Conservation (phyloP, 2,329 filamentous ascomycete genomes). For the Clathrospora elynae region DNA sequence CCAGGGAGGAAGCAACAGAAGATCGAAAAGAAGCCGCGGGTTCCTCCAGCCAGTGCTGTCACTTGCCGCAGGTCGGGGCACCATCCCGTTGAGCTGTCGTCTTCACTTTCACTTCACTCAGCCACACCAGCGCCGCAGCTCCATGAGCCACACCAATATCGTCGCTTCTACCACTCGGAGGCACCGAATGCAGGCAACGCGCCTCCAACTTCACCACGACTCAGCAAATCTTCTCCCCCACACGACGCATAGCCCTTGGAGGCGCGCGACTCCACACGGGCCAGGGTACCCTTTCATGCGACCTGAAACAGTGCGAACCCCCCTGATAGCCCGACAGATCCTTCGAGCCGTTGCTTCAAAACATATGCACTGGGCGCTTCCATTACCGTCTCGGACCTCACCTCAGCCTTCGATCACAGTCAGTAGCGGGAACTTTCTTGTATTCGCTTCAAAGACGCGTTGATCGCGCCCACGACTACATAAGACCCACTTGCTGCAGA, state of each 20-base stretch:
- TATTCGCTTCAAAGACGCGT: conserved; percentile 25
- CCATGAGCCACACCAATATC: conserved; percentile 6
- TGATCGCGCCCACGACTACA: conserved; percentile 27
- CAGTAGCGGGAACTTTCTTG: conserved; percentile 12
- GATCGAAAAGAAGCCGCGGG: too few species aligned
- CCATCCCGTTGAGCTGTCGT: too few species aligned
- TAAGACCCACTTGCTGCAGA: conserved; percentile 9
- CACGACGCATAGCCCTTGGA: conserved; percentile 17
- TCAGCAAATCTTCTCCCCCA: conserved; percentile 11
- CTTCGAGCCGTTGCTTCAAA: conserved; percentile 37
- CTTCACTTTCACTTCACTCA: conserved; percentile 8
- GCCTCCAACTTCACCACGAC: conserved; percentile 10
- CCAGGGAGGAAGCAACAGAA: too few species aligned
- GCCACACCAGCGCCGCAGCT: conserved; percentile 10
- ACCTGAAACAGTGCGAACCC: conserved; percentile 44
- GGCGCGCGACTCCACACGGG: conserved; percentile 21
- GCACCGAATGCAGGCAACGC: conserved; percentile 10
- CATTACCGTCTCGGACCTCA: conserved; percentile 19
- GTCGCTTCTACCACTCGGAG: conserved; percentile 9
- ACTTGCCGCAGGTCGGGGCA: too few species aligned
- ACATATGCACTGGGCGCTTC: conserved; percentile 33
- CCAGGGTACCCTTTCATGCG: conserved; percentile 29
- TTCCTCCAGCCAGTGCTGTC: too few species aligned
- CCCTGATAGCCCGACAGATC: conserved; percentile 35
- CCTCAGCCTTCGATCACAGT: conserved; percentile 20